Base-by-base conservation (phyloP, 352 stramenopile genomes). In the Globisporangium middletonii region DNA sequence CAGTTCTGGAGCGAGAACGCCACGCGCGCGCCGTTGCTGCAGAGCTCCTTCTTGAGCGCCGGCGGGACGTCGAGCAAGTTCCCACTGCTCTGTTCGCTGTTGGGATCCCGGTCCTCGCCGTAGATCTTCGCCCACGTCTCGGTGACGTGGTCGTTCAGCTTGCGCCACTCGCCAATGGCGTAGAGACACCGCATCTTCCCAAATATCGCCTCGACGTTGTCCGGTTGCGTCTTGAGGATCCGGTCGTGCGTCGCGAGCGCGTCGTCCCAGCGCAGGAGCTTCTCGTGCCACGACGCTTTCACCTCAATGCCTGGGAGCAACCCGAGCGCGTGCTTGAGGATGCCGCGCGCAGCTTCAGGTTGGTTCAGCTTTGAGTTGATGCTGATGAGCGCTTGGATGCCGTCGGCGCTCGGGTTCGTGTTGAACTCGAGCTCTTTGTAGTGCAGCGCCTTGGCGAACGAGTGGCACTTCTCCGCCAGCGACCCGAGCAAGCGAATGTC, bases 391-490 rank as follows among this genome's bases (percentile, higher is more conserved):
- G 91, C 88, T 67, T 99, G 97, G 45, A 99, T 97, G 63, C 95
- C 98, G 33, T 95, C 92, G 1, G 85, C 81, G 5, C 82, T 91
- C 26, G 93, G 77, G 49, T 90, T 92, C 13, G 85, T 92, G 59
- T 95, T 91, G 62, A 99, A 99, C 68, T 99, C 97, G 9, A 98
- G 79, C 71, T 99, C 98, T 69, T 99, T 98, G 73, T 99, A 99
- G 63, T 98, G 94, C 33, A 99, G 69, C 9, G 96, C 96, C 73
- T 99, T 99, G 8, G 97, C 97, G 60, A 99, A 99, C 38, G 97
- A 97, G 72, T 99, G 95, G 59, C 96, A 99, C 57, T 98, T 98
- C 58, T 99, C 80, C 5, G 97, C 97, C 18, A 99, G 78, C 54
- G 98, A 94, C 5, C 96, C 97, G 4, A 99, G 80, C 23, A 98